A percentile compares a stretch with the other conserved stretches of the same genome.
Conservation (phyloP, 176 grass and related monocot genomes). For the Raddia guianensis region DNA sequence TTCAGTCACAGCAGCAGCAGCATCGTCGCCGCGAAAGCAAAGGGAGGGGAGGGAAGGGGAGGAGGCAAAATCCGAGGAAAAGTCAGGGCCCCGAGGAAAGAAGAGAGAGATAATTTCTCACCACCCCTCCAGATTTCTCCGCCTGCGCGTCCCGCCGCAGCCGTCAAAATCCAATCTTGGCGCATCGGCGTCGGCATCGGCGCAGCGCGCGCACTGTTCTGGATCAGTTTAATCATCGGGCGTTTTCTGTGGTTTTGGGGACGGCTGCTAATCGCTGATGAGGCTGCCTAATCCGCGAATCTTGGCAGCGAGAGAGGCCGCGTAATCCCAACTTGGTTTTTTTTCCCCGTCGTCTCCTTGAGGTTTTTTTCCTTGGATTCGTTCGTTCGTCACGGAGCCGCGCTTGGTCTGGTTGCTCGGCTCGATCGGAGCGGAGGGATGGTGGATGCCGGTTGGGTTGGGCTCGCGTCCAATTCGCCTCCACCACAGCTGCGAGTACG, state of each 20-base stretch:
- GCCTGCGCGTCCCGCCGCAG: background rate
- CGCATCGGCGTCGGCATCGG: background rate
- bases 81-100: slow-evolving; percentile 32
- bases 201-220: slow-evolving; percentile 37
- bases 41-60: slow-evolving; percentile 14
- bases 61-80: slow-evolving; percentile 28
- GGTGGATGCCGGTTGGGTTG: slow-evolving; percentile 46
- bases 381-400: slow-evolving; percentile 7
- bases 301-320: background rate
- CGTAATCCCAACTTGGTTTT: slow-evolving; percentile 28
- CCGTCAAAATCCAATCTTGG: slow-evolving; percentile 65
- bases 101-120: slow-evolving; percentile 19
- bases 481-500: slow-evolving; percentile 32
- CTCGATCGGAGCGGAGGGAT: slow-evolving; percentile 31
- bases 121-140: background rate
- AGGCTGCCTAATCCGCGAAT: slow-evolving; percentile 40
- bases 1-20: background rate
- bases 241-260: background rate
- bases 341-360: slow-evolving; percentile 5
- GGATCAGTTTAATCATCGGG: slow-evolving; percentile 26
- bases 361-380: slow-evolving; percentile 42
- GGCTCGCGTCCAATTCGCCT: slow-evolving; percentile 51
- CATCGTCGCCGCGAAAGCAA: slow-evolving; percentile 23
- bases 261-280: slow-evolving; percentile 21
- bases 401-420: slow-evolving; percentile 34